Conservation (phyloP, 2,329 filamentous ascomycete genomes). For the Alternaria viburni region DNA sequence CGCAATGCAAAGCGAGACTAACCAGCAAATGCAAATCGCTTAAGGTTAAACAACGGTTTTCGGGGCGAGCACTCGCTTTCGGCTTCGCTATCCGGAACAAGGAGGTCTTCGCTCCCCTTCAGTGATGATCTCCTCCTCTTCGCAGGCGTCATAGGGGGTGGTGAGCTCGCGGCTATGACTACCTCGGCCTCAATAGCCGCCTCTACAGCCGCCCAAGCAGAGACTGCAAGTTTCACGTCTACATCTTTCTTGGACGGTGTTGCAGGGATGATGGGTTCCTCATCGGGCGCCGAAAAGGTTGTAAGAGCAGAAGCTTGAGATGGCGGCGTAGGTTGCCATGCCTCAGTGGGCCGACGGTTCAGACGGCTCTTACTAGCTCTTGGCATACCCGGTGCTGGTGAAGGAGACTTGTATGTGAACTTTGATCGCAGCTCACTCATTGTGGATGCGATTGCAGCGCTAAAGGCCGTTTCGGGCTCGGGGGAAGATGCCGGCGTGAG, state of each 20-base stretch:
- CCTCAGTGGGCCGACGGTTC: slow-evolving; percentile 15
- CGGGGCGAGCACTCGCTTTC: slow-evolving; percentile 46
- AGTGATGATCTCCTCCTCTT: slow-evolving; percentile 29
- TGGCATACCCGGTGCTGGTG: slow-evolving; percentile 1
- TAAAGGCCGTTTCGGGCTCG: slow-evolving; percentile 34
- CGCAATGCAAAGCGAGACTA: slow-evolving; percentile 15
- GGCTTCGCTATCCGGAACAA: slow-evolving; percentile 54
- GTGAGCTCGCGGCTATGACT: slow-evolving; percentile 40
- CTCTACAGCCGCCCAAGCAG: slow-evolving; percentile 37
- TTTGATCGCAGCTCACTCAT: slow-evolving; percentile 39
- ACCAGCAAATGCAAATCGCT: slow-evolving; percentile 47
- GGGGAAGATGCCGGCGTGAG: slow-evolving; percentile 44
- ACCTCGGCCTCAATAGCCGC: slow-evolving; percentile 38
- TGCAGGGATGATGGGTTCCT: slow-evolving; percentile 12
- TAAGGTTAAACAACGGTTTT: slow-evolving; percentile 47
- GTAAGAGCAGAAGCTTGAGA: slow-evolving; percentile 5
- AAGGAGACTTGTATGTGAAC: slow-evolving; percentile 35
- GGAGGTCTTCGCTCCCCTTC: slow-evolving; percentile 56
- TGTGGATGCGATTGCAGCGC: slow-evolving; percentile 34
- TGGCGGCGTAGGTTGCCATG: slow-evolving; percentile 9
- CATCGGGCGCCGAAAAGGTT: neutral
- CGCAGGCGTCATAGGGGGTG: slow-evolving; percentile 25
- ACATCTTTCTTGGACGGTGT: slow-evolving; percentile 12
- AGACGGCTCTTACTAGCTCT: slow-evolving; percentile 5
- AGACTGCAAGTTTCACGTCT: slow-evolving; percentile 26